Conservation (phyloP, 805 yeast species). For the Ogataea polymorpha region DNA sequence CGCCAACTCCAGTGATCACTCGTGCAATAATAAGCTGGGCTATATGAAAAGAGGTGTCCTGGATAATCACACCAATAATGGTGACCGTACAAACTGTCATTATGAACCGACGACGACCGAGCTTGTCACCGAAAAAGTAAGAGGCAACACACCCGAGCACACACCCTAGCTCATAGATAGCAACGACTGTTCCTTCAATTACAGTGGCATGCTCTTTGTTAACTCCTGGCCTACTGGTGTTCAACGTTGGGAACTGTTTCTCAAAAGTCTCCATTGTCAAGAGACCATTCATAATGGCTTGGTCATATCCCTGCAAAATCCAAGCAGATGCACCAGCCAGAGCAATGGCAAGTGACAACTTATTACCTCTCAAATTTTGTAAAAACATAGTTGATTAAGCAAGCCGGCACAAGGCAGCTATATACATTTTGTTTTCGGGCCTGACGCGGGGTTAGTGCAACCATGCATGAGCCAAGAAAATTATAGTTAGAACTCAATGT, state of each 20-base stretch:
- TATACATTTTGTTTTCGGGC: no score
- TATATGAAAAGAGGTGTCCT: not conserved
- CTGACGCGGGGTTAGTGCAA: no score
- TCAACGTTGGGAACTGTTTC: conserved; percentile 1
- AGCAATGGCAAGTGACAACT: conserved; percentile 1
- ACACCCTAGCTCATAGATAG: not conserved
- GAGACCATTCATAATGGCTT: conserved; percentile 43
- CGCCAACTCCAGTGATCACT: conserved; percentile 57
- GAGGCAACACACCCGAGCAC: not conserved
- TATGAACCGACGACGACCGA: not conserved
- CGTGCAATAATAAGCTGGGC: conserved; percentile 26
- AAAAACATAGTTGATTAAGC: not conserved
- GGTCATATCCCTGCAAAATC: conserved; percentile 37
- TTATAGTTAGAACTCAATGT: no score
- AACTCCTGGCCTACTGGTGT: not conserved
- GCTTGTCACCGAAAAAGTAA: not conserved
- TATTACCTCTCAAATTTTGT: not conserved
- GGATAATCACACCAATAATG: not conserved
- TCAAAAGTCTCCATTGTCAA: conserved; percentile 5
- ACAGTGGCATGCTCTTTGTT: conserved; percentile 8
- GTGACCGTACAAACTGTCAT: not conserved
- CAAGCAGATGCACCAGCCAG: conserved; percentile 2
- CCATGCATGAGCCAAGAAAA: no score
- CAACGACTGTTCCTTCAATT: not conserved
- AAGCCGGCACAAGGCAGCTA: no score